Evolutionary conservation across 176 grass and related monocot species (phyloP).

Genomic region (Dendrocalamus sinicus): DNA sequence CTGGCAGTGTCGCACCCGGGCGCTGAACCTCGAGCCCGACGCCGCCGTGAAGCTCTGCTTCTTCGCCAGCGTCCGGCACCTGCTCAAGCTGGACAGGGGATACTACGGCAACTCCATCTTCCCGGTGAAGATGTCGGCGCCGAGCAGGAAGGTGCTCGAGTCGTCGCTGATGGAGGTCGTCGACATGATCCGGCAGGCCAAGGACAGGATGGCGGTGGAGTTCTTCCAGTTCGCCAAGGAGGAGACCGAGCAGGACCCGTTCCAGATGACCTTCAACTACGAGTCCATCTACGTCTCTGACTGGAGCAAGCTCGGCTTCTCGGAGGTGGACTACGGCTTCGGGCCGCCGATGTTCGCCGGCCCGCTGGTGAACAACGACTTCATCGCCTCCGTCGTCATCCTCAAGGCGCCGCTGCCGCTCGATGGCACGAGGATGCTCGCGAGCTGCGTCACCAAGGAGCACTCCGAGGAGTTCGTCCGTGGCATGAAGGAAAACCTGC

Average conservation of each 20-base stretch:
- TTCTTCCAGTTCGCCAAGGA: constrained; percentile 73
- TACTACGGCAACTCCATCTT: constrained; percentile 87
- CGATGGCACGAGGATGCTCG: constrained; percentile 69
- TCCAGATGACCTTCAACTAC: constrained; percentile 84
- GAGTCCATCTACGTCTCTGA: constrained; percentile 78
- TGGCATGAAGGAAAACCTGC: constrained; percentile 55
- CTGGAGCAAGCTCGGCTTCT: constrained; percentile 88
- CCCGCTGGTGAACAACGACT: constrained; percentile 78
- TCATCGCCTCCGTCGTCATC: constrained; percentile 76
- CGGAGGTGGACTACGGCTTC: constrained; percentile 75
- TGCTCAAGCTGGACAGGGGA: constrained; percentile 52
- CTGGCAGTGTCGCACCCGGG: constrained; percentile 65
- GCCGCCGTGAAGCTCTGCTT: constrained; percentile 62
- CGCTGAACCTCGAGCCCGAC: constrained; percentile 42
- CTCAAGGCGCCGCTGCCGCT: constrained; percentile 77
- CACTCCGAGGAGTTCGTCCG: constrained; percentile 64
- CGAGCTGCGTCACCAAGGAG: constrained; percentile 78
- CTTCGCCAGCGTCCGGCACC: constrained; percentile 61
- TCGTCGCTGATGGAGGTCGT: constrained; percentile 58
- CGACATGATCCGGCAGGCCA: constrained; percentile 61
- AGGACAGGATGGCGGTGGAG: constrained; percentile 55
- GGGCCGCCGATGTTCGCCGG: constrained; percentile 70
- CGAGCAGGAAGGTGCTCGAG: constrained; percentile 17
- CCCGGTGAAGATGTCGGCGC: constrained; percentile 52
- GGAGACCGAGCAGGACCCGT: constrained; percentile 61